These are phyloP conservation scores for Conticribra weissflogii DNA, from an alignment of 108 stramenopile genomes.

Conservation along the genomic window DNA sequence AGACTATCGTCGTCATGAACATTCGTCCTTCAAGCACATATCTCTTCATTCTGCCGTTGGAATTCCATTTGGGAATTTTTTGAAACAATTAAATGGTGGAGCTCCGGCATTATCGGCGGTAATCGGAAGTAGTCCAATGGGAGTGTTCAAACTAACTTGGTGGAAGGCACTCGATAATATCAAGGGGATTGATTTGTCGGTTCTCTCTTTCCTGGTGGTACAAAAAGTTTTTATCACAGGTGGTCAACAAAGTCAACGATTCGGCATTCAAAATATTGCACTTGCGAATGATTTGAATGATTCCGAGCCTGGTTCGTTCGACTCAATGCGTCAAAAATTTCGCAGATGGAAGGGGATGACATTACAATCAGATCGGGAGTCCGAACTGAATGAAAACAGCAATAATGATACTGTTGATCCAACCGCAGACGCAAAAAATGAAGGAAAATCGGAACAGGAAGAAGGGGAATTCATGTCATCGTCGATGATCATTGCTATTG, in stretches of 20 bases:
- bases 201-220: background rate
- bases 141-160: too few relatives aligned
- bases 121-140: background rate
- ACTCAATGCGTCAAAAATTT: background rate
- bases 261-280: background rate
- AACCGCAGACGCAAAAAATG: conserved; percentile 7
- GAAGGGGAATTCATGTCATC: conserved; percentile 37
- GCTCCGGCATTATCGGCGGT: background rate
- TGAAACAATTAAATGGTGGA: background rate
- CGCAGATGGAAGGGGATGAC: background rate
- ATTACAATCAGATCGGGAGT: background rate
- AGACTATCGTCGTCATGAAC: background rate
- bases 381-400: background rate
- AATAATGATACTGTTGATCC: conserved; percentile 8
- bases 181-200: background rate
- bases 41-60: too few relatives aligned
- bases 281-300: background rate
- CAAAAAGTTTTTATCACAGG: background rate
- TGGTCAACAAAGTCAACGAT: background rate
- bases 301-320: too few relatives aligned
- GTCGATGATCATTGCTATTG: conserved; percentile 76
- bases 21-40: too few relatives aligned
- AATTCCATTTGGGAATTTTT: too few relatives aligned
- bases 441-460: too few relatives aligned
- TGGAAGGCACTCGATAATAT: background rate